Conservation (phyloP, 495 filamentous ascomycete species). For the Chaetomium tenue region DNA sequence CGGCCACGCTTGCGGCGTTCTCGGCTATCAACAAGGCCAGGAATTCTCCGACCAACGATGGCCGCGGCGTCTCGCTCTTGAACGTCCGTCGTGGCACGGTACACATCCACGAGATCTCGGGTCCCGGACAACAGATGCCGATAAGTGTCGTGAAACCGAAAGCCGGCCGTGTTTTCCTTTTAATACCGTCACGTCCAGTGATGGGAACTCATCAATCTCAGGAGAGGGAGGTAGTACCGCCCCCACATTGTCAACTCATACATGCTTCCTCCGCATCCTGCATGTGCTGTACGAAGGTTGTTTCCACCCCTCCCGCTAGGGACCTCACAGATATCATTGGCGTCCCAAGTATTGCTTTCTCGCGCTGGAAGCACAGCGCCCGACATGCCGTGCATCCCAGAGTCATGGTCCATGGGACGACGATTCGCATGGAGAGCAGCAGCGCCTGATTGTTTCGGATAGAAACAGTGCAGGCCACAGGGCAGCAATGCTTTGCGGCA, state of each 20-base stretch:
- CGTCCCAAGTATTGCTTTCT: not conserved
- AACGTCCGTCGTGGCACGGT: not conserved
- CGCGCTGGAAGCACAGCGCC: not conserved
- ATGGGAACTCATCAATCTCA: not conserved
- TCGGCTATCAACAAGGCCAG: not conserved
- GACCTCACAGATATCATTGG: not conserved
- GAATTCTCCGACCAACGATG: not conserved
- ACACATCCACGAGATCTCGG: not conserved
- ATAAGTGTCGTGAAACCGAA: not conserved
- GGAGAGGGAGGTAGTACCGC: not conserved
- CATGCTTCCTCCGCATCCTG: not conserved
- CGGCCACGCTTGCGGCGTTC: not conserved
- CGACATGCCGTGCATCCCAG: not conserved
- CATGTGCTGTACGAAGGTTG: not conserved
- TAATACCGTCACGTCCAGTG: not conserved
- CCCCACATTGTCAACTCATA: not conserved
- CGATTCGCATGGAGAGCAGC: not conserved
- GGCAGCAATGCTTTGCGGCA: constrained; percentile 5
- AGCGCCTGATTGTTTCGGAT: not conserved
- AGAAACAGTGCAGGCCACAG: not conserved
- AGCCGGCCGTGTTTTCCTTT: not conserved
- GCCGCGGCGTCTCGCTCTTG: not conserved
- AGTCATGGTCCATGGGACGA: not conserved
- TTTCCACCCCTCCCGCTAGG: not conserved
- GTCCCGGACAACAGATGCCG: not conserved